Evolutionary conservation across 441 rosid genomes (phyloP).

Genomic region (Pelargonium myrrhifolium): DNA sequence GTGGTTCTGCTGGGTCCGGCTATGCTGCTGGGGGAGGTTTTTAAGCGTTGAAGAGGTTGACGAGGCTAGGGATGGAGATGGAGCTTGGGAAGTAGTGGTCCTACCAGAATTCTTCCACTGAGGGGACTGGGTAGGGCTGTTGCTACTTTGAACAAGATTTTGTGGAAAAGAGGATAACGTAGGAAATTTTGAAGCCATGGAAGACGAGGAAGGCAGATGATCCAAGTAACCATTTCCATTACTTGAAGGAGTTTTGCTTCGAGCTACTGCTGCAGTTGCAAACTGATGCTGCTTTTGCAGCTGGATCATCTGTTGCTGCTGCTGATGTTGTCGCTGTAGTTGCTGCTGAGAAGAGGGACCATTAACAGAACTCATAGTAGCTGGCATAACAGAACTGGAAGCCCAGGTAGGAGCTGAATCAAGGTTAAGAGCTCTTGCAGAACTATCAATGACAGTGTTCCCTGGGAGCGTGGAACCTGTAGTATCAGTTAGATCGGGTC

Average conservation of each 20-base stretch:
- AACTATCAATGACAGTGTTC: conserved; percentile 67
- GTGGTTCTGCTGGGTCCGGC: conserved; percentile 56
- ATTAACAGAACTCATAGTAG: conserved; percentile 27
- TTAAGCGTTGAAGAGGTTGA: conserved; percentile 52
- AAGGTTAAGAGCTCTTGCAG: conserved; percentile 53
- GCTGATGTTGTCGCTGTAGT: conserved; percentile 37
- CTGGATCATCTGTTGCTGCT: conserved; percentile 39
- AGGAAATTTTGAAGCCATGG: conserved; percentile 46
- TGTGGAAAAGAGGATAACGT: conserved; percentile 56
- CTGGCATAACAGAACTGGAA: conserved; percentile 39
- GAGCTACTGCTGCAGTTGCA: conserved; percentile 48
- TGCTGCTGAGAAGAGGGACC: conserved; percentile 48
- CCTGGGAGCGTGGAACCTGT: conserved; percentile 46
- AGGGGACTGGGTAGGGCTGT: conserved; percentile 56
- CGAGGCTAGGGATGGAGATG: conserved; percentile 48
- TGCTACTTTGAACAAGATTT: conserved; percentile 60
- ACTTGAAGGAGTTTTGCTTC: conserved; percentile 55
- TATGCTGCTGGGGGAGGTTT: conserved; percentile 59
- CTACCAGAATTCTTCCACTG: conserved; percentile 82
- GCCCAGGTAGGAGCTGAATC: conserved; percentile 47
- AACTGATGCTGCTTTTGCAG: conserved; percentile 68
- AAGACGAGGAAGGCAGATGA: conserved; percentile 45
- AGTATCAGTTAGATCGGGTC: conserved; percentile 54
- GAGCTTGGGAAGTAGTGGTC: conserved; percentile 44
- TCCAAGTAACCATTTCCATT: conserved; percentile 66